Evolutionary conservation across 495 filamentous ascomycete species (phyloP).

Genomic region (Thozetella sp.): DNA sequence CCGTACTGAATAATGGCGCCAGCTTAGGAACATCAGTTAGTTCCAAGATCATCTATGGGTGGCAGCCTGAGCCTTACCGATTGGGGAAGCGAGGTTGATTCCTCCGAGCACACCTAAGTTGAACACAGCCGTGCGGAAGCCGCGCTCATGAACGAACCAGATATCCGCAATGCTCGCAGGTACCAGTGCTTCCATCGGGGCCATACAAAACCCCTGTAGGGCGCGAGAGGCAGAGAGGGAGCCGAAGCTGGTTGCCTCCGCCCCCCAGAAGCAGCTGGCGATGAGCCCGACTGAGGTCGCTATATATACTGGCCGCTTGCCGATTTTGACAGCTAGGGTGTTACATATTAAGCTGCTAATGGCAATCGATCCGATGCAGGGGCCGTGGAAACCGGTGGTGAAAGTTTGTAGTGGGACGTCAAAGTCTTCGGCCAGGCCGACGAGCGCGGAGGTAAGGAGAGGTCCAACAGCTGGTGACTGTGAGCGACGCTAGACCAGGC

Average conservation of each 20-base stretch:
- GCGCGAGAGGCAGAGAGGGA: conserved; percentile 24
- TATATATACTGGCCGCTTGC: conserved; percentile 10
- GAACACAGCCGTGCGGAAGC: conserved; percentile 18
- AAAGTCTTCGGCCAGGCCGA: conserved; percentile 34
- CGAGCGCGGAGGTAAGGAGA: conserved; percentile 28
- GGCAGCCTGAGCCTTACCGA: conserved; percentile 24
- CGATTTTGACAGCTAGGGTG: conserved; percentile 7
- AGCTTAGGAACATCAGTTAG: conserved; percentile 15
- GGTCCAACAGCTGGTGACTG: conserved; percentile 35
- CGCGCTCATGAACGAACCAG: conserved; percentile 30
- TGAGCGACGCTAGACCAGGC: not conserved
- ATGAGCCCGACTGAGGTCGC: conserved; percentile 14
- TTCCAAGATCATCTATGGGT: not conserved
- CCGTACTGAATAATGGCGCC: conserved; percentile 35
- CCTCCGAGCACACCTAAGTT: conserved; percentile 28
- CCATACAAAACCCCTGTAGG: conserved; percentile 37
- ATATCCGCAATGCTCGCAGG: conserved; percentile 60
- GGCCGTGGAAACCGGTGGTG: conserved; percentile 22
- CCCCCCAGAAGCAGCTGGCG: conserved; percentile 15
- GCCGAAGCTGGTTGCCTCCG: conserved; percentile 16
- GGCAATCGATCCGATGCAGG: conserved; percentile 6
- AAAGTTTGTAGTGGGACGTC: conserved; percentile 33
- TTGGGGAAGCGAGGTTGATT: conserved; percentile 39
- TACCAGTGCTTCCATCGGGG: conserved; percentile 57
- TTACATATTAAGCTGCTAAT: conserved; percentile 6